Base-by-base conservation (phyloP, 1,139 yeast genomes). In the Candida tetrigidarum region DNA sequence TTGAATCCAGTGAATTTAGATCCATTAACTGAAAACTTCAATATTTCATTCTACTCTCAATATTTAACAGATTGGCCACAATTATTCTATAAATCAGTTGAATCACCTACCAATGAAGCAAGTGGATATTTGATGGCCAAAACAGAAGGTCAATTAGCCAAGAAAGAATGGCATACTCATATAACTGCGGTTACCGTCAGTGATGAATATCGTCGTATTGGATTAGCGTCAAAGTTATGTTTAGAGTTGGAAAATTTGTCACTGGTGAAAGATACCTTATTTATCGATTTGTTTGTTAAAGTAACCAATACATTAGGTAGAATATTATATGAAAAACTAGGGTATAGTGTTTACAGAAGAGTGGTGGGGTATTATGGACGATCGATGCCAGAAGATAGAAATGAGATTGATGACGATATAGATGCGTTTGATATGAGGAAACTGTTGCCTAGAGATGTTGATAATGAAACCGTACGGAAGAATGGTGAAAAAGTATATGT, bases 91-190 rank as follows among this genome's bases (percentile, higher is more conserved):
- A 87, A 89, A 61, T 81, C 92, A 11, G 66, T 67, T 5, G 81
- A 84, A 61, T 47, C 63, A 46, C 55, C 50, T 39, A 41, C 47
- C 48, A 55, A 59, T 25, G 69, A 68, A 38, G 72, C 80, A 16
- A 80, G 85, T 39, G 95, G 93, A 0, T 86, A 86, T 58, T 84
- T 95, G 96, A 84, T 95, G 81, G 99, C 96, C n/a, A 95, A 95
- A 64, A 85, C 96, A 3, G 99, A 95, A 64, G 99, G 99, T 1
- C 58, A 67, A 44, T 51, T 73, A 33, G 69, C 72, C 18, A 81
- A 77, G 14, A 80, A 77, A 44, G 96, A 91, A 53, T 93, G 97
- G 96, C 99, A 95, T 60, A 83, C 96, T 0, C 99, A 95, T 64
- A 91, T 95, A 46, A 91, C 98, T 0, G 99, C 99, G 0, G 97